Evolutionary conservation across 2,329 filamentous ascomycete species (phyloP).

Genomic region (Alternaria solani): DNA sequence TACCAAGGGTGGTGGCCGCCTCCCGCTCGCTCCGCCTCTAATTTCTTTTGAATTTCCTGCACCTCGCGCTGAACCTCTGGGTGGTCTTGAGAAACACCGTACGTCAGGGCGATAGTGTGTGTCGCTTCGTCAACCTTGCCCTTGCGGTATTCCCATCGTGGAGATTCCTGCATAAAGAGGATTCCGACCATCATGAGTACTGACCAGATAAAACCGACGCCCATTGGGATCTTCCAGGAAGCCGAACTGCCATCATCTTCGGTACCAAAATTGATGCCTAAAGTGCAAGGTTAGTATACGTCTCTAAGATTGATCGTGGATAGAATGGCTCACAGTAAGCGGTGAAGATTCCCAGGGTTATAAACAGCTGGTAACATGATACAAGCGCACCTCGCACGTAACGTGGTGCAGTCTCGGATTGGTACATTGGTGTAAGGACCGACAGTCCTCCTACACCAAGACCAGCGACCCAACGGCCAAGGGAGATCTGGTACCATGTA

Average conservation of each 20-base stretch:
- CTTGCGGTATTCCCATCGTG: conserved; percentile 66
- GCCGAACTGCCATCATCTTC: conserved; percentile 57
- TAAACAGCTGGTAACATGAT: conserved; percentile 71
- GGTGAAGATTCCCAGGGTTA: conserved; percentile 71
- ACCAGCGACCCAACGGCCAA: conserved; percentile 71
- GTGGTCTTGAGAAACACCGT: conserved; percentile 65
- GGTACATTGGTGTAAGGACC: conserved; percentile 68
- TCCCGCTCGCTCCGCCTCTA: conserved; percentile 60
- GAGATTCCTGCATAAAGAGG: conserved; percentile 63
- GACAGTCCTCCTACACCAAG: conserved; percentile 71
- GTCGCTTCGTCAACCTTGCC: conserved; percentile 62
- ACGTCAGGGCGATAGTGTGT: conserved; percentile 61
- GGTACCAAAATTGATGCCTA: conserved; percentile 66
- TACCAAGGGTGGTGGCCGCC: conserved; percentile 54
- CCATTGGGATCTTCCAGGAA: conserved; percentile 71
- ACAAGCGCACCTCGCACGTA: conserved; percentile 71
- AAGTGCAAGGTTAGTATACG: background rate
- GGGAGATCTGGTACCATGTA: conserved; percentile 70
- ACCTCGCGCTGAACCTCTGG: conserved; percentile 62
- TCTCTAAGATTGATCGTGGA: background rate
- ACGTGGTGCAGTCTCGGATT: conserved; percentile 70
- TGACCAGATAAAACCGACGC: conserved; percentile 65
- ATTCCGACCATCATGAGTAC: conserved; percentile 63
- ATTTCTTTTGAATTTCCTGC: conserved; percentile 63
- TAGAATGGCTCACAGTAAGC: conserved; percentile 44